Conservation (phyloP, 306 rosid species). For the Quillaja saponaria region DNA sequence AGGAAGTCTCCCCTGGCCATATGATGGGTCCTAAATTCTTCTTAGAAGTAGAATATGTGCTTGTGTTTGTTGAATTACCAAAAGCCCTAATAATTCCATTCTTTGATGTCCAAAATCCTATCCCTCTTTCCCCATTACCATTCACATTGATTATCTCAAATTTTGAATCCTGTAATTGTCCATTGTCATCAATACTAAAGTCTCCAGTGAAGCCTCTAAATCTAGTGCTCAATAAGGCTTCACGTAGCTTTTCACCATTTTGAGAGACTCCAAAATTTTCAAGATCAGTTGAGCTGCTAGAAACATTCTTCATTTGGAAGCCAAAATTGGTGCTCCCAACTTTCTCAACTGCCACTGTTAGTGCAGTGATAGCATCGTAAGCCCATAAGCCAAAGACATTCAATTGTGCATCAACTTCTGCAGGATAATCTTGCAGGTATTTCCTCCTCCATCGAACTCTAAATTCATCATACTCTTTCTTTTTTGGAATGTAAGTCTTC, state of each 20-base stretch:
- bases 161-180: slow-evolving; percentile 18
- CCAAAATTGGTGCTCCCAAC: slow-evolving; percentile 6
- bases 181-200: slow-evolving; percentile 12
- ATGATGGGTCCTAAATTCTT: slow-evolving; percentile 23
- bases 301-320: background rate
- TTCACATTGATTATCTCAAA: slow-evolving; percentile 38
- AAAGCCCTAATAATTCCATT: slow-evolving; percentile 4
- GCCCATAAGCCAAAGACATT: slow-evolving; percentile 27
- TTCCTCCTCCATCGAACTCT: slow-evolving; percentile 25
- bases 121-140: slow-evolving; percentile 15
- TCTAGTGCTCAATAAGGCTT: slow-evolving; percentile 8
- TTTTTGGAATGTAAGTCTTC: slow-evolving; percentile 20
- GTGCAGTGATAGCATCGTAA: slow-evolving; percentile 34
- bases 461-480: slow-evolving; percentile 4
- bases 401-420: slow-evolving; percentile 3
- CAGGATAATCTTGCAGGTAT: slow-evolving; percentile 23
- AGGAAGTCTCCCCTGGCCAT: slow-evolving; percentile 42
- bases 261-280: slow-evolving; percentile 22
- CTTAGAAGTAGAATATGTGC: background rate
- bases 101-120: slow-evolving; percentile 22
- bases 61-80: background rate
- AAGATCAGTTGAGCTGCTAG: slow-evolving; percentile 27
- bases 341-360: slow-evolving; percentile 37
- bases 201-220: slow-evolving; percentile 44
- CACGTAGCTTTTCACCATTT: slow-evolving; percentile 28